These are phyloP conservation scores for Aspergillus indologenus DNA, from an alignment of 495 filamentous ascomycete species.

Conservation along the genomic window DNA sequence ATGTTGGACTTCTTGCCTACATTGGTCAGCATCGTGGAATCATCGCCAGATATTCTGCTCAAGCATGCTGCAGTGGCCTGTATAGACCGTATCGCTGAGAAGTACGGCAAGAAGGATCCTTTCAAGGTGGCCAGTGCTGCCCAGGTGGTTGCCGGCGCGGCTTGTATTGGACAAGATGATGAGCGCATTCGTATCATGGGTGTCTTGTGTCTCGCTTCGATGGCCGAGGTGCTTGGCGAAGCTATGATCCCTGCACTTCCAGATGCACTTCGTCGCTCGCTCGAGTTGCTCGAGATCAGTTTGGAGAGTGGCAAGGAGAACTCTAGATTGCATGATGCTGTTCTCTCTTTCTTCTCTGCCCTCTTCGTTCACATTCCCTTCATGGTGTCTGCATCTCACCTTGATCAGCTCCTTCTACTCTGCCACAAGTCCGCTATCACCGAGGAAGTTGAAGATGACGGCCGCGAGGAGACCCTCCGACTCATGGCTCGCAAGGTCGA, in stretches of 20 bases:
- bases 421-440: conserved; percentile 67
- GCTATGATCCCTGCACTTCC: conserved; percentile 80
- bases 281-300: conserved; percentile 64
- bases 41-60: conserved; percentile 65
- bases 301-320: conserved; percentile 52
- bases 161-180: conserved; percentile 72
- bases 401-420: conserved; percentile 65
- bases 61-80: conserved; percentile 81
- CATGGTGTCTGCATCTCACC: conserved; percentile 71
- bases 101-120: conserved; percentile 83
- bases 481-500: conserved; percentile 72
- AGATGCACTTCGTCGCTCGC: conserved; percentile 62
- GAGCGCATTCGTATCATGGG: conserved; percentile 72
- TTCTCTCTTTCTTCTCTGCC: conserved; percentile 71
- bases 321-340: conserved; percentile 70
- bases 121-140: conserved; percentile 63
- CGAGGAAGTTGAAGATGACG: conserved; percentile 54
- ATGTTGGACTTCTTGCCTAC: conserved; percentile 76
- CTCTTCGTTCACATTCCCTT: conserved; percentile 79
- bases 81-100: conserved; percentile 84
- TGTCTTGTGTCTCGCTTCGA: conserved; percentile 81
- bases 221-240: conserved; percentile 82
- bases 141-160: conserved; percentile 66
- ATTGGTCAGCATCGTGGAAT: conserved; percentile 67
- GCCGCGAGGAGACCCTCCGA: conserved; percentile 63